A percentile compares a stretch with the other conserved stretches of the same genome.
Evolutionary conservation across 2,329 filamentous ascomycete species (phyloP).

Genomic region (Apiospora arundinis): DNA sequence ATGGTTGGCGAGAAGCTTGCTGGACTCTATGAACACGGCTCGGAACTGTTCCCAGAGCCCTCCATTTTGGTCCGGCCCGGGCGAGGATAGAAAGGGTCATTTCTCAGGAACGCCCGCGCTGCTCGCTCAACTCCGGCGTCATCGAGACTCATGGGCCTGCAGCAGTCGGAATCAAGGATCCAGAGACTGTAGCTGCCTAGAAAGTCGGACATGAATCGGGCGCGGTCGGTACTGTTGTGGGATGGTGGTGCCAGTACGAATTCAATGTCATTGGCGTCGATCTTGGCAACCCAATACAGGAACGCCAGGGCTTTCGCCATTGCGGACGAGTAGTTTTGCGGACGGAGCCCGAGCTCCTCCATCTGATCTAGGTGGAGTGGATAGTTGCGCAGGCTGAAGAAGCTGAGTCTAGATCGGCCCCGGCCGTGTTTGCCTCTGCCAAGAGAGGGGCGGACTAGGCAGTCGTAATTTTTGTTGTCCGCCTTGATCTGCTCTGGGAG

Average conservation of each 20-base stretch:
- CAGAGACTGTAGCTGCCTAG: constrained; percentile 38
- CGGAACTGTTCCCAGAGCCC: constrained; percentile 35
- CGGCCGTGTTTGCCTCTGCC: constrained; percentile 41
- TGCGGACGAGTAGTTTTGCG: constrained; percentile 43
- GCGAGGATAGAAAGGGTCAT: constrained; percentile 59
- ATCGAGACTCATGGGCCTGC: constrained; percentile 43
- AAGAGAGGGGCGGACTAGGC: constrained; percentile 56
- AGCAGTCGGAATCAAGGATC: constrained; percentile 56
- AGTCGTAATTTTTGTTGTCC: constrained; percentile 49
- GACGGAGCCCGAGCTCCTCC: constrained; percentile 45
- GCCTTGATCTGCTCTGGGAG: not conserved
- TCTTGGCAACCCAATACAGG: constrained; percentile 53
- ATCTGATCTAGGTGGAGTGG: constrained; percentile 58
- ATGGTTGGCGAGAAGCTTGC: not conserved
- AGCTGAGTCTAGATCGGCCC: constrained; percentile 10
- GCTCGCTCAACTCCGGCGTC: constrained; percentile 47
- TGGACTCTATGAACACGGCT: constrained; percentile 26
- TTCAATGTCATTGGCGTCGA: constrained; percentile 62
- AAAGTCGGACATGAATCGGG: not conserved
- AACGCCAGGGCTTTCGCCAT: constrained; percentile 59
- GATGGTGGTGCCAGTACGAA: constrained; percentile 53
- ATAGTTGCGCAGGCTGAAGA: constrained; percentile 55
- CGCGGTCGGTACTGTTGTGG: not conserved
- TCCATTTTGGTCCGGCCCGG: constrained; percentile 33
- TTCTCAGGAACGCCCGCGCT: constrained; percentile 51